Conservation (phyloP, 2,329 filamentous ascomycete genomes). For the Phoma sp. region DNA sequence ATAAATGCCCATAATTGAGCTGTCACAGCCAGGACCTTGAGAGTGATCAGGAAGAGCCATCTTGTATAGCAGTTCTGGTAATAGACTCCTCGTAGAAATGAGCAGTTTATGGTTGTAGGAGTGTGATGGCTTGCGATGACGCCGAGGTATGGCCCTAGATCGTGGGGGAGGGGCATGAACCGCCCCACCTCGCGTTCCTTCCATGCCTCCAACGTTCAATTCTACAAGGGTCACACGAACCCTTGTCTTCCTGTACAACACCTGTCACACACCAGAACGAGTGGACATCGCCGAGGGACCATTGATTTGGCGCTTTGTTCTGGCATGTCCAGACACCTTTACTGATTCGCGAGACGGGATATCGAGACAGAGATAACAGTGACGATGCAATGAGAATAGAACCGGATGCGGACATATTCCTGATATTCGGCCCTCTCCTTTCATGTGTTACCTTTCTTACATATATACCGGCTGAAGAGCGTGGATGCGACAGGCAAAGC, state of each 20-base stretch:
- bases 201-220: not conserved
- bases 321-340: not conserved
- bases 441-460: not conserved
- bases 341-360: too few relatives aligned
- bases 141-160: not conserved
- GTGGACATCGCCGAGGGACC: not conserved
- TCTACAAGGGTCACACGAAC: not conserved
- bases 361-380: not conserved
- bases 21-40: slow-evolving; percentile 33
- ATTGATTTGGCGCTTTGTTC: not conserved
- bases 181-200: not conserved
- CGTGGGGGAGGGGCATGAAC: slow-evolving; percentile 5
- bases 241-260: not conserved
- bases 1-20: slow-evolving; percentile 41
- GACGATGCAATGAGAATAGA: not conserved
- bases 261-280: not conserved
- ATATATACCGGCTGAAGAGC: not conserved
- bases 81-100: too few relatives aligned
- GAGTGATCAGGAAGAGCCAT: slow-evolving; percentile 45
- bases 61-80: not conserved
- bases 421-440: not conserved
- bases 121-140: not conserved
- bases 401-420: not conserved
- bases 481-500: not conserved
- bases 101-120: too few relatives aligned